Evolutionary conservation across 176 grass and related monocot species (phyloP), one percentile per base, ranked within the genome.

Genomic region (Coix lacrymajobi): DNA sequence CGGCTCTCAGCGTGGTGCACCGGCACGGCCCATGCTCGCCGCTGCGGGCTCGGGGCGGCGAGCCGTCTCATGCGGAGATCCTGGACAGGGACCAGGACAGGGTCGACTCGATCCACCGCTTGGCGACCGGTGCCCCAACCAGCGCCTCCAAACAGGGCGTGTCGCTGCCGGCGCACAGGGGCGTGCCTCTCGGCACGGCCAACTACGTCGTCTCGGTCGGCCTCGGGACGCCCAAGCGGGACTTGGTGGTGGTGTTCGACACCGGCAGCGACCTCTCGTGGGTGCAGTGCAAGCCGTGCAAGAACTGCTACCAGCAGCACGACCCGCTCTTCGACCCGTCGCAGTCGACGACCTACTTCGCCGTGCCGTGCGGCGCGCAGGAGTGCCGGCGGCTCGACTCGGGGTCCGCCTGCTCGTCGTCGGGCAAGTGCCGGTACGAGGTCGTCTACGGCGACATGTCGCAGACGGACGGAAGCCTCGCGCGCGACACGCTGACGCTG

Each of bases 221-320:
- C 9, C 85, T 98, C 34, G 95, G 95, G 6, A 98, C 90, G 11
- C 95, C 95, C 6, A 60, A 31, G 30, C 75, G 41, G 46, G 54
- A 88, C 57, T 79, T 80, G 38, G 20, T 90, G 3, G 82, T 98
- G 28, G 38, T 93, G 14, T 95, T 98, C 62, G 95, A 97, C 88
- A 97, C 95, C 22, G 95, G 95, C 60, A 94, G 92, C 79, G 92
- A 94, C 57, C 83, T 97, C 6, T 89, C 95, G 11, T 97, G 95
- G 95, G 93, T 97, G 78, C 95, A 91, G 76, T 97, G 96, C 79
- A 72, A 58, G 62, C 88, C 96, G 7, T 95, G 92, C 79, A 10
- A 1, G 0, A 26, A 44, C 57, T 98, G 92, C 89, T 94, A 95
- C 81, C 43, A 78, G 3, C 96, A 93, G 80, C 76, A 87, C 15